Evolutionary conservation across 306 rosid genomes (phyloP).

Genomic region (Medicago ruthenica): DNA sequence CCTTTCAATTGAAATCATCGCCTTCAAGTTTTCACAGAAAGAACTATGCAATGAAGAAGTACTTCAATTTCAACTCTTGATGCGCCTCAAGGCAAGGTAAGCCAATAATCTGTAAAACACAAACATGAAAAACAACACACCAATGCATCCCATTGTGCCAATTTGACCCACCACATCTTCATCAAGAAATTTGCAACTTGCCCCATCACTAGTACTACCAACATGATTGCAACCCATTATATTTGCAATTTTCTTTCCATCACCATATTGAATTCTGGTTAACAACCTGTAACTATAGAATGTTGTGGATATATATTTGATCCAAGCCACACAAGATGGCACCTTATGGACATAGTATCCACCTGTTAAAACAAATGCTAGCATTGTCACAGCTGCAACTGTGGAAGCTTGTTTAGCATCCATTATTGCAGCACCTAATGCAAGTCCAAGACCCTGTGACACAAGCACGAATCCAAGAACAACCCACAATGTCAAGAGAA

Average conservation of each 20-base stretch:
- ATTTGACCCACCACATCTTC: constrained; percentile 84
- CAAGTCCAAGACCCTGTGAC: constrained; percentile 94
- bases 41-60: neutral
- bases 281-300: constrained; percentile 74
- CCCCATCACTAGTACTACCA: constrained; percentile 20
- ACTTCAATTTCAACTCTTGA: constrained; percentile 52
- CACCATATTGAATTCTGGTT: constrained; percentile 74
- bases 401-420: constrained; percentile 94
- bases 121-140: constrained; percentile 72
- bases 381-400: constrained; percentile 79
- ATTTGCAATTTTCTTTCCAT: constrained; percentile 59
- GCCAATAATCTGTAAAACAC: constrained; percentile 82
- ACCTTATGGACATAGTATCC: constrained; percentile 89
- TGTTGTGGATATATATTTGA: constrained; percentile 77
- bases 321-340: constrained; percentile 77
- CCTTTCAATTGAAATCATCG: constrained; percentile 26
- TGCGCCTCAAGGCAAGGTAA: constrained; percentile 75
- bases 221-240: constrained; percentile 63
- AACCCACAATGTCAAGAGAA: constrained; percentile 59
- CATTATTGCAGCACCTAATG: constrained; percentile 86
- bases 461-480: constrained; percentile 77
- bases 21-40: neutral
- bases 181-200: constrained; percentile 70
- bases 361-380: constrained; percentile 85
- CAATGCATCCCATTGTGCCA: constrained; percentile 60